Base-by-base conservation (phyloP, 495 filamentous ascomycete genomes). In the Podospora tetraspora region DNA sequence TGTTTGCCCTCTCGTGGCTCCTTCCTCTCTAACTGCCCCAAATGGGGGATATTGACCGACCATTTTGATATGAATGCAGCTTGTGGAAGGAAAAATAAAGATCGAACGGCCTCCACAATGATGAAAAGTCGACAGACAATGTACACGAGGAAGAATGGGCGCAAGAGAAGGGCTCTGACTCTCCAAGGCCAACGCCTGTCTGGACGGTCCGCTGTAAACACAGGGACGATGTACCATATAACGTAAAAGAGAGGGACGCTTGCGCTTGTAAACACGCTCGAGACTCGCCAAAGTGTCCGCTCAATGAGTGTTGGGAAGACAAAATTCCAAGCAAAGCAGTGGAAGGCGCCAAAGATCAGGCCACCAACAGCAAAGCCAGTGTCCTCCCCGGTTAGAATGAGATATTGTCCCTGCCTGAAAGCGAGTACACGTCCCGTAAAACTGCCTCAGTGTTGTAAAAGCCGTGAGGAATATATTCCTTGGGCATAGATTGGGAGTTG, bases 41-140 rank as follows among this genome's bases (percentile, higher is more conserved):
- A 43, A 60, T 66, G 64, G 1, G 64, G 57, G 32, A 66, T 34
- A 16, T 66, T 24, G 12, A n/a, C 37, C 21, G 64, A 22, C 63
- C 63, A 66, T 12, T 27, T 66, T 3, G 64, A 66, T 9, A 60
- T 24, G 23, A 30, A 66, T 10, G 57, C 64, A 60, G 37, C 64
- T 24, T 21, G 16, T 0, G 56, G 63, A 57, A 66, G 64, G 25
- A 23, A 60, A 34, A 60, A 37, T 0, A 43, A 23, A 3, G 27
- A 27, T 19, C 64, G 11, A 37, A 43, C 30, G 0, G 59, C n/a
- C 27, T 60, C 56, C 12, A 60, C 64, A 1, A 66, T 19, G n/a
- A 43, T 60, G n/a, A 61, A 52, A 3, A 66, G 27, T n/a, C 57
- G 4, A 13, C 30, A 37, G 22, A 63, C 7, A 37, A 63, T 10